Conservation (phyloP, 257 asterid genomes). For the Plectranthus barbatus region DNA sequence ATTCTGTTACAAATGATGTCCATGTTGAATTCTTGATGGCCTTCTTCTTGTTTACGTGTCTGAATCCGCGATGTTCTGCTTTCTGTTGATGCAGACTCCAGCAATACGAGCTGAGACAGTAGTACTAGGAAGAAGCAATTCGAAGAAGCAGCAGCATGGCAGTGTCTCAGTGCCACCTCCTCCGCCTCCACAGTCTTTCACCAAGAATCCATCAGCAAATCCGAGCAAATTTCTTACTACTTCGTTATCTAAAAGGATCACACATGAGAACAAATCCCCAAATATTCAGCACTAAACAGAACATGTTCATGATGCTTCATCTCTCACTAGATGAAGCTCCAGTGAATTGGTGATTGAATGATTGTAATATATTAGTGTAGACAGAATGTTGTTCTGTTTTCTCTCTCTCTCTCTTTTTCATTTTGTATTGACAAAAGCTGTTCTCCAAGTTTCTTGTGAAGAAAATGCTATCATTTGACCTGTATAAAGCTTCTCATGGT, state of each 20-base stretch:
- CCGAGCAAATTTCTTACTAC: slow-evolving; percentile 14
- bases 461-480: too few relatives aligned
- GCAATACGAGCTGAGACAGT: slow-evolving; percentile 34
- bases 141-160: slow-evolving; percentile 36
- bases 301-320: neutral
- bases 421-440: neutral
- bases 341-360: neutral
- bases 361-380: neutral
- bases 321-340: neutral
- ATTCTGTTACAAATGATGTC: neutral
- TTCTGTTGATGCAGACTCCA: slow-evolving; percentile 28
- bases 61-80: neutral
- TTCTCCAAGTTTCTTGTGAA: neutral
- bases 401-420: neutral
- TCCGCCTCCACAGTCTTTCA: slow-evolving; percentile 28
- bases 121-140: slow-evolving; percentile 36
- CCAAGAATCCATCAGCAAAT: slow-evolving; percentile 23
- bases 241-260: slow-evolving; percentile 22
- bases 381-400: neutral
- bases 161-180: slow-evolving; percentile 36
- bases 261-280: slow-evolving; percentile 52
- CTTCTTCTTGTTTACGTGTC: neutral
- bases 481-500: neutral
- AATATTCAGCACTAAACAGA: slow-evolving; percentile 34
- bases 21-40: neutral